Conservation (phyloP, 495 filamentous ascomycete species). For the Clohesyomyces aquaticus region DNA sequence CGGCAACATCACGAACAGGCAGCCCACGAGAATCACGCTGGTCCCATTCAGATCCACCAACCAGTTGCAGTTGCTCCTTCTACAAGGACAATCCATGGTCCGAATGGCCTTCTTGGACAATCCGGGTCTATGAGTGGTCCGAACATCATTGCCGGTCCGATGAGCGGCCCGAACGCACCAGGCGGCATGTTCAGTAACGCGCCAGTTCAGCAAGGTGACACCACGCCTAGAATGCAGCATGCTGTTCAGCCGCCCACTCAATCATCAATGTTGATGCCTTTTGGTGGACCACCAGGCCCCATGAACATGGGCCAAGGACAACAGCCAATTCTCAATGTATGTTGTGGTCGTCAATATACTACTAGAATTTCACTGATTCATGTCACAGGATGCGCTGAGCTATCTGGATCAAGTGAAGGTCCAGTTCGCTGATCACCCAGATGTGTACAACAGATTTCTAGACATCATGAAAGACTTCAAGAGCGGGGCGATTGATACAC, state of each 20-base stretch:
- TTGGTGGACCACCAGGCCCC: slow-evolving; percentile 39
- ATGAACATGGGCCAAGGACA: slow-evolving; percentile 64
- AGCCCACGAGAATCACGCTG: slow-evolving; percentile 80
- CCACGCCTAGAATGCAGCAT: slow-evolving; percentile 48
- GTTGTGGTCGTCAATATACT: slow-evolving; percentile 41
- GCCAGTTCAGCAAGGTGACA: slow-evolving; percentile 63
- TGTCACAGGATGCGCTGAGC: slow-evolving; percentile 81
- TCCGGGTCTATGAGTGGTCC: slow-evolving; percentile 61
- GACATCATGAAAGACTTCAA: slow-evolving; percentile 99
- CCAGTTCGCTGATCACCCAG: slow-evolving; percentile 93
- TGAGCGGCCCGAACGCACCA: slow-evolving; percentile 69
- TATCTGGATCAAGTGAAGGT: slow-evolving; percentile 99
- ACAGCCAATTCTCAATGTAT: slow-evolving; percentile 90
- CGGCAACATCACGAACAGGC: slow-evolving; percentile 55
- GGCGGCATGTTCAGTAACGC: slow-evolving; percentile 68
- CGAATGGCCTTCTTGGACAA: slow-evolving; percentile 81
- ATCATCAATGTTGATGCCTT: slow-evolving; percentile 45
- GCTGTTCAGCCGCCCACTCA: slow-evolving; percentile 39
- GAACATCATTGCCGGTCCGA: slow-evolving; percentile 56
- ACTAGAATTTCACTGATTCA: not conserved
- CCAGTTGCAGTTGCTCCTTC: slow-evolving; percentile 67
- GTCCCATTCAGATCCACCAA: slow-evolving; percentile 85
- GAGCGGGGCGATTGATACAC: slow-evolving; percentile 98
- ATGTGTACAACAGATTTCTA: slow-evolving; percentile 96
- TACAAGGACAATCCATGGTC: slow-evolving; percentile 80